Percentiles rank a stretch among this genome's conserved stretches.
Conservation (phyloP, 768 basidiomycete species). For the Boletus fagicola region DNA sequence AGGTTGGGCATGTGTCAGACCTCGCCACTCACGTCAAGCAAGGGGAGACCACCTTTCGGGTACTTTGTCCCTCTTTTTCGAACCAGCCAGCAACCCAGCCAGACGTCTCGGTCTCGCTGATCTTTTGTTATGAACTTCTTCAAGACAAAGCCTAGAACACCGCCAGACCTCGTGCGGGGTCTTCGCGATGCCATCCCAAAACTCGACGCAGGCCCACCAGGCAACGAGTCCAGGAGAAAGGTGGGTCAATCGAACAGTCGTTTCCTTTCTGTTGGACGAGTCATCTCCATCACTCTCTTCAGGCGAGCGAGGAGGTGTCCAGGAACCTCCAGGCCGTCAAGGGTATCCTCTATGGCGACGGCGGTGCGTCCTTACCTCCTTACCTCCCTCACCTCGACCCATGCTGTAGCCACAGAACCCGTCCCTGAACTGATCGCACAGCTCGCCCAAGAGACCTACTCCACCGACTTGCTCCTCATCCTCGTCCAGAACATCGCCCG, state of each 20-base stretch:
- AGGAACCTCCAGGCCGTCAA: slow-evolving; percentile 92
- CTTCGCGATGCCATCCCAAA: slow-evolving; percentile 76
- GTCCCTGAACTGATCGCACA: slow-evolving; percentile 89
- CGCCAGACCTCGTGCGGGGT: slow-evolving; percentile 81
- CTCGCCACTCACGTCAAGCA: slow-evolving; percentile 1
- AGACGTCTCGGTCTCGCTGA: slow-evolving; percentile 1
- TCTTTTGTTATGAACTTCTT: slow-evolving; percentile 85
- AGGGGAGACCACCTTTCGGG: background rate
- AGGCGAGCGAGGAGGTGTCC: slow-evolving; percentile 88
- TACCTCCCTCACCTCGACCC: slow-evolving; percentile 6
- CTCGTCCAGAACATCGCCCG: slow-evolving; percentile 80
- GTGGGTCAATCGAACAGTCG: slow-evolving; percentile 40
- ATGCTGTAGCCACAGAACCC: slow-evolving; percentile 51
- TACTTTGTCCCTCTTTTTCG: background rate
- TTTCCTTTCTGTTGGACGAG: background rate
- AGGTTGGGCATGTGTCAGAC: slow-evolving; percentile 18
- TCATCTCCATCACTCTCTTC: slow-evolving; percentile 6
- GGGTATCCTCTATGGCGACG: slow-evolving; percentile 81
- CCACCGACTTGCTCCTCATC: slow-evolving; percentile 78
- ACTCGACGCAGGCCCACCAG: slow-evolving; percentile 71
- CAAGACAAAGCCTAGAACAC: slow-evolving; percentile 85
- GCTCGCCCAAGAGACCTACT: slow-evolving; percentile 94
- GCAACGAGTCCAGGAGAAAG: slow-evolving; percentile 77
- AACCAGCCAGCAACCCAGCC: background rate
- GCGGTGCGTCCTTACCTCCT: slow-evolving; percentile 51